Base-by-base conservation (phyloP, 345 rosid genomes). In the Eucalyptus marginata region DNA sequence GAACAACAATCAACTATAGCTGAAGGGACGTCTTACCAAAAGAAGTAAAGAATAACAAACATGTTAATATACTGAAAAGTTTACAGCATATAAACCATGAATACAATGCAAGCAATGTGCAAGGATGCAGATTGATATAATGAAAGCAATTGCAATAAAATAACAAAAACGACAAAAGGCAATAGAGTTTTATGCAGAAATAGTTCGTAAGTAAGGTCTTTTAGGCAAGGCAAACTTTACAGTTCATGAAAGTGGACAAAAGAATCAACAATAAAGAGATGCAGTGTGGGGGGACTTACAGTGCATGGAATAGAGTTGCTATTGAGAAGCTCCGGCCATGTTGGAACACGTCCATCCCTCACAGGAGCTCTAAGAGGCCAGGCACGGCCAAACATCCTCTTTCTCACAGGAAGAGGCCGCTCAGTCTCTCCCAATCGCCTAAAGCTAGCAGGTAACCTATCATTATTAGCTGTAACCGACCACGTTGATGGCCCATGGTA, bases 341-440 rank as follows among this genome's bases (percentile, higher is more conserved):
- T 95, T 87, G 98, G 98, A 91, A 97, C 94, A 86, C 91, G 87
- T 84, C 99, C 99, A 49, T 93, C 96, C 94, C 95, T 96, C n/a
- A 96, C 98, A 85, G 94, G 92, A 89, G 96, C 95, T 89, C 97
- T 92, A 52, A 96, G 49, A 47, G 99, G 99, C 99, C 99, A 96
- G 13, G 98, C 96, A 24, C 97, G 99, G 86, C 99, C 98, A 89
- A 96, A 97, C 96, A 97, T 94, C 92, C 98, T 95, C 86, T 90
- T 95, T 54, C 97, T 91, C 87, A 96, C 98, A 54, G 95, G 93
- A 88, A 95, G 89, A 91, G 96, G 94, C 91, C 90, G 91, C 88
- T 96, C 94, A 24, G 96, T 96, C 76, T 92, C 95, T 27, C 96
- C 98, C 71, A 96, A 83, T 59, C 50, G 50, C 88, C 87, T 92